Percentiles rank a stretch among this genome's conserved stretches.
phyloP scores from a whole-genome alignment of 2,329 filamentous ascomycete species.

The Fusarium oligoseptatum region DNA sequence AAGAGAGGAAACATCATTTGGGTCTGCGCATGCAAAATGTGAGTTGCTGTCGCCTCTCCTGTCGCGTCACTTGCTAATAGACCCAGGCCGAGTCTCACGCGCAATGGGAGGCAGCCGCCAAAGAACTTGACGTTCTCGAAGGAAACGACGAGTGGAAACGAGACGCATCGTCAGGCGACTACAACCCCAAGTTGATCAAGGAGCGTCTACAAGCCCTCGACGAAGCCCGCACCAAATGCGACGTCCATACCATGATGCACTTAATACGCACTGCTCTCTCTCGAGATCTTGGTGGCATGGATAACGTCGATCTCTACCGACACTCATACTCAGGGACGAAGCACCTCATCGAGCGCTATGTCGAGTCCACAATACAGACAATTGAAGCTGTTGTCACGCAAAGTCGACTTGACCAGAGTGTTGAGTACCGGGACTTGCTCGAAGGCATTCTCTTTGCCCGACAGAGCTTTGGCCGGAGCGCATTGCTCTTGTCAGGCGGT shows the following conservation, averaged over 20 bases:
- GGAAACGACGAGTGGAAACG: conserved; percentile 86
- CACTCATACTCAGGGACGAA: conserved; percentile 91
- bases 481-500: conserved; percentile 85
- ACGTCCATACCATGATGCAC: conserved; percentile 83
- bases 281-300: conserved; percentile 88
- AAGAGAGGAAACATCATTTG: conserved; percentile 73
- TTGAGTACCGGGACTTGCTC: conserved; percentile 71
- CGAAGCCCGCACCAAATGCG: conserved; percentile 76
- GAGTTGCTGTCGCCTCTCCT: conserved; percentile 47
- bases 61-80: conserved; percentile 12
- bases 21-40: conserved; percentile 76
- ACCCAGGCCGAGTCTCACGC: conserved; percentile 73
- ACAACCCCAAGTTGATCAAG: conserved; percentile 77
- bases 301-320: conserved; percentile 83
- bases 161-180: conserved; percentile 72
- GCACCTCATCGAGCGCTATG: conserved; percentile 86
- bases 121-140: conserved; percentile 83
- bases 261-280: conserved; percentile 84
- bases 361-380: conserved; percentile 81
- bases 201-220: conserved; percentile 80
- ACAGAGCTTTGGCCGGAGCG: conserved; percentile 87
- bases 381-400: conserved; percentile 78
- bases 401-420: conserved; percentile 63
- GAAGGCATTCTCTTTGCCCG: conserved; percentile 79
- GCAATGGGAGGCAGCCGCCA: conserved; percentile 82